A percentile compares a stretch with the other conserved stretches of the same genome.
phyloP scores from a whole-genome alignment of 345 rosid genomes.

The Bretschneidera sinensis region DNA sequence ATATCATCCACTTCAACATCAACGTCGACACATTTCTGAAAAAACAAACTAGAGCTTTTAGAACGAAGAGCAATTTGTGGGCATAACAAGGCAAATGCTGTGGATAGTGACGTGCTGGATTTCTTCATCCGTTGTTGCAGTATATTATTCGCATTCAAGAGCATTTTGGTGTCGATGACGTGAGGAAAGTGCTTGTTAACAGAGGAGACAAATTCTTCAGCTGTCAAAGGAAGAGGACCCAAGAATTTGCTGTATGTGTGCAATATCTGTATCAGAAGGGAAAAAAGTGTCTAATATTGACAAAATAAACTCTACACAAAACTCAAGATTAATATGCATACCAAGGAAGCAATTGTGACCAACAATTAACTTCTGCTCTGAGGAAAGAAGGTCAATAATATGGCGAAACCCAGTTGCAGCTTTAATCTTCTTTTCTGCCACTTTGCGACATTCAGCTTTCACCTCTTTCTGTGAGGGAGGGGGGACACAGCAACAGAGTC shows the following conservation, averaged over 20 bases:
- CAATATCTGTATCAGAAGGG: conserved; percentile 65
- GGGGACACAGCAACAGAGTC: neutral
- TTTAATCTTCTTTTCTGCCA: conserved; percentile 50
- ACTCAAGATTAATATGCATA: conserved; percentile 28
- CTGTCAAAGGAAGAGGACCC: conserved; percentile 71
- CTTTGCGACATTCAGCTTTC: conserved; percentile 48
- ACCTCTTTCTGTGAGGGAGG: conserved; percentile 51
- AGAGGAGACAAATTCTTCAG: conserved; percentile 62
- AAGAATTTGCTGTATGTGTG: conserved; percentile 79
- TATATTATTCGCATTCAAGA: conserved; percentile 51
- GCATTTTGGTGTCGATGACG: conserved; percentile 84
- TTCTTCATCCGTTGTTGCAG: conserved; percentile 56
- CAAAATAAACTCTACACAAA: conserved; percentile 5
- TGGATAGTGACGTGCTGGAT: conserved; percentile 69
- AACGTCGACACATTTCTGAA: conserved; percentile 45
- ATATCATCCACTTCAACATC: conserved; percentile 74
- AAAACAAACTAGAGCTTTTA: conserved; percentile 22
- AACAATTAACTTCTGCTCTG: conserved; percentile 74
- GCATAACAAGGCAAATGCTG: conserved; percentile 64
- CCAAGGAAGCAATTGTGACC: conserved; percentile 96
- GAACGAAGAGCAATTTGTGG: conserved; percentile 56
- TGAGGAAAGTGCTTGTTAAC: conserved; percentile 57
- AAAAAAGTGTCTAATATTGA: conserved; percentile 14
- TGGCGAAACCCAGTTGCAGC: conserved; percentile 81
- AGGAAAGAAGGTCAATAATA: conserved; percentile 84